Evolutionary conservation across 768 basidiomycete genomes (phyloP).

Genomic region (Symmetrospora coprosmae): DNA sequence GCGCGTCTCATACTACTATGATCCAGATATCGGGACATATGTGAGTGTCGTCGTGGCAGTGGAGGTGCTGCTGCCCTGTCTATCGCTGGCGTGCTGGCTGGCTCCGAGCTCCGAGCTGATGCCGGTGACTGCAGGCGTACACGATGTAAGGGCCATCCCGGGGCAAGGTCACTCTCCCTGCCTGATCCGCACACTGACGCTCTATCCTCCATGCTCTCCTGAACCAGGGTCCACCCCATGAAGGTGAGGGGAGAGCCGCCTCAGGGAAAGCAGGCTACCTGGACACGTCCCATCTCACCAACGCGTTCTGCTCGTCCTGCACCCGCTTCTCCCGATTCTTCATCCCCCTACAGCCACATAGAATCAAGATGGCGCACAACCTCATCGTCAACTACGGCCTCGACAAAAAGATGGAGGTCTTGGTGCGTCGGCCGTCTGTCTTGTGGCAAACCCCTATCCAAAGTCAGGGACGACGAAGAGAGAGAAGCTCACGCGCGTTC

Average conservation of each 20-base stretch:
- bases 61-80: no score
- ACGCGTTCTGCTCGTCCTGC: neutral
- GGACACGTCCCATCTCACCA: no score
- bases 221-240: constrained; percentile 23
- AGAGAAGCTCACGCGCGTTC: no score
- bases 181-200: no score
- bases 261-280: neutral
- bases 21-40: constrained; percentile 15
- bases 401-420: constrained; percentile 82
- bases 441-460: neutral
- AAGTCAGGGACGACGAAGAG: neutral
- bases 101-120: no score
- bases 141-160: no score
- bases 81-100: no score
- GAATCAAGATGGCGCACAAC: constrained; percentile 87
- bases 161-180: no score
- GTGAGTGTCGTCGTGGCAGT: neutral
- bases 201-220: no score
- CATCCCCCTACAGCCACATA: constrained; percentile 64
- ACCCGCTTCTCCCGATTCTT: neutral
- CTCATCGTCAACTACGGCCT: constrained; percentile 79
- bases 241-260: constrained; percentile 15
- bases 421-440: constrained; percentile 46
- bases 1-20: constrained; percentile 19
- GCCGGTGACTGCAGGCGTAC: constrained; percentile 5